phyloP scores from a whole-genome alignment of 1,139 yeast genomes.

The Eremothecium cymbalariae region DNA sequence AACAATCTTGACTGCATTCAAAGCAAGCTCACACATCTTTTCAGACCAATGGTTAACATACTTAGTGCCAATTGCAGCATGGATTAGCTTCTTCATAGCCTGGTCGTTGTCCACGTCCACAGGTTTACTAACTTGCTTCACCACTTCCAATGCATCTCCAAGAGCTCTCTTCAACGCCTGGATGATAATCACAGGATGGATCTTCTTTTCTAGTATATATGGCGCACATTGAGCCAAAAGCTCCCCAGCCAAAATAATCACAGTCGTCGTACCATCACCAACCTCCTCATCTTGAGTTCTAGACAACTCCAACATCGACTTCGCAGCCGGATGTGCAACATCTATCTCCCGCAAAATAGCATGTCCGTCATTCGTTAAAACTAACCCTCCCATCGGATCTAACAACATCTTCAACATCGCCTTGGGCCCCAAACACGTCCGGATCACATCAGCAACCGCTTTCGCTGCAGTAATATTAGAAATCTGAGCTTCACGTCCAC shows the following conservation, averaged over 20 bases:
- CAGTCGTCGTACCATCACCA: slow-evolving; percentile 98
- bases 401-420: slow-evolving; percentile 97
- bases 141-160: slow-evolving; percentile 80
- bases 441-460: slow-evolving; percentile 93
- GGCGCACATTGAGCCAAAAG: slow-evolving; percentile 93
- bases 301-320: slow-evolving; percentile 93
- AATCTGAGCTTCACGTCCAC: slow-evolving; percentile 95
- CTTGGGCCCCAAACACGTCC: slow-evolving; percentile 98
- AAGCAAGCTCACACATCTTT: slow-evolving; percentile 82
- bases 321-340: slow-evolving; percentile 96
- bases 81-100: slow-evolving; percentile 80
- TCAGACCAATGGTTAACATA: slow-evolving; percentile 88
- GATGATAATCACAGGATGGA: slow-evolving; percentile 94
- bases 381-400: slow-evolving; percentile 99
- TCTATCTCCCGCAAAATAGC: slow-evolving; percentile 85
- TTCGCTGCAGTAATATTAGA: slow-evolving; percentile 98
- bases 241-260: slow-evolving; percentile 91
- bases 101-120: slow-evolving; percentile 77
- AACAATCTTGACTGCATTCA: slow-evolving; percentile 83
- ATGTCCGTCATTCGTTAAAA: slow-evolving; percentile 95
- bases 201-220: slow-evolving; percentile 77
- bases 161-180: slow-evolving; percentile 90
- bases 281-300: slow-evolving; percentile 99
- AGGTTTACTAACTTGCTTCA: slow-evolving; percentile 75
- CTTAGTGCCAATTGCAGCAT: slow-evolving; percentile 93